Conservation (phyloP, 352 stramenopile species). For the Globisporangium acanthophoron region DNA sequence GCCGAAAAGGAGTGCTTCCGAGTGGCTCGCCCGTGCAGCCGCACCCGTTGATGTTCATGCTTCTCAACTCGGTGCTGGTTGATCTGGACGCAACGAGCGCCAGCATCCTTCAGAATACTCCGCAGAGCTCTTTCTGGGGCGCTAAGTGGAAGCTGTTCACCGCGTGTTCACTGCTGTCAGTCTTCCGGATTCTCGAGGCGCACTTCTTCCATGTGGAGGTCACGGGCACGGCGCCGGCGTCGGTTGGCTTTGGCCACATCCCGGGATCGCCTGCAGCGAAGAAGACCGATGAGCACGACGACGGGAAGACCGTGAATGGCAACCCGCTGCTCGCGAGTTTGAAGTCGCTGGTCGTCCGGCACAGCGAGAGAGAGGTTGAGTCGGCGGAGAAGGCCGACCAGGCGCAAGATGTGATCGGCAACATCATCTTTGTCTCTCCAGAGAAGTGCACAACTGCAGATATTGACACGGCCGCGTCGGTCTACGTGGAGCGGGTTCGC, state of each 20-base stretch:
- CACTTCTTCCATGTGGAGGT: conserved; percentile 87
- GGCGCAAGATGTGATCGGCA: conserved; percentile 28
- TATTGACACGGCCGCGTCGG: conserved; percentile 33
- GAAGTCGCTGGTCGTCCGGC: conserved; percentile 57
- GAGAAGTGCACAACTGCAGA: conserved; percentile 26
- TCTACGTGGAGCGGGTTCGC: conserved; percentile 48
- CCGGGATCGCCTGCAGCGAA: conserved; percentile 8
- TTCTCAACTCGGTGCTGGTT: conserved; percentile 77
- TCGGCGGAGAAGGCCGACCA: conserved; percentile 5
- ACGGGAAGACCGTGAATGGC: conserved; percentile 13
- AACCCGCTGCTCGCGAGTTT: conserved; percentile 74
- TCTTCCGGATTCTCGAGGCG: conserved; percentile 70
- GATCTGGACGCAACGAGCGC: conserved; percentile 31
- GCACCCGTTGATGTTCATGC: conserved; percentile 84
- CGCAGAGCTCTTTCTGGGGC: conserved; percentile 9
- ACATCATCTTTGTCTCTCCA: conserved; percentile 35
- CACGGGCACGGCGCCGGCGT: conserved; percentile 66
- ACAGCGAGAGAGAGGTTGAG: conserved; percentile 24
- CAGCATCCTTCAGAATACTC: conserved; percentile 12
- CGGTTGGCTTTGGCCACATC: conserved; percentile 78
- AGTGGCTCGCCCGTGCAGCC: conserved; percentile 63
- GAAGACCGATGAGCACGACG: conserved; percentile 14
- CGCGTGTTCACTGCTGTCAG: conserved; percentile 48
- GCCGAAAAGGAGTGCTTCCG: conserved; percentile 53
- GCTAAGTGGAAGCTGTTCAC: conserved; percentile 65